Evolutionary conservation across 2,329 filamentous ascomycete genomes (phyloP).

Genomic region (Aspergillus sp.): DNA sequence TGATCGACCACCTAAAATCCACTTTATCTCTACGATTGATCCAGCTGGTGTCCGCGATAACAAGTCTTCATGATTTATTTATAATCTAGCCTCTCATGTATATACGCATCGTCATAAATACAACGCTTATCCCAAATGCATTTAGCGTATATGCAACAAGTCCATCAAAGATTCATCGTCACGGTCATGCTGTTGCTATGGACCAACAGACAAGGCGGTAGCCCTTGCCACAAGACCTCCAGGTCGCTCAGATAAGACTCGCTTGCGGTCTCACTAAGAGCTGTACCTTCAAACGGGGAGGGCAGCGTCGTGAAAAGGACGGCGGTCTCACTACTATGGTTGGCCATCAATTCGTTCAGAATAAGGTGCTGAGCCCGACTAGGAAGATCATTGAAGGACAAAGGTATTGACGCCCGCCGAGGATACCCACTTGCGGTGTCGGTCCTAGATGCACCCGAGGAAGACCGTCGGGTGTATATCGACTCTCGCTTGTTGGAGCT

Average conservation of each 20-base stretch:
- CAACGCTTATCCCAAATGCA: no score
- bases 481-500: slow-evolving; percentile 27
- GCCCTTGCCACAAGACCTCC: slow-evolving; percentile 71
- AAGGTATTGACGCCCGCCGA: slow-evolving; percentile 61
- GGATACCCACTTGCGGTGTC: slow-evolving; percentile 47
- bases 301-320: slow-evolving; percentile 82
- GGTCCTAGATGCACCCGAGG: slow-evolving; percentile 19
- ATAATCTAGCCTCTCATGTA: no score
- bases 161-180: slow-evolving; percentile 47
- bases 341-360: slow-evolving; percentile 76
- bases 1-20: no score
- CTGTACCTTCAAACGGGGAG: slow-evolving; percentile 74
- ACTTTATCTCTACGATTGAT: no score
- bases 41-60: no score
- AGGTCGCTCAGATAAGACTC: slow-evolving; percentile 73
- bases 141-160: no score
- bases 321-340: slow-evolving; percentile 66
- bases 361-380: slow-evolving; percentile 83
- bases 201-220: slow-evolving; percentile 75
- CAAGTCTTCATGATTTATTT: no score
- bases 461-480: slow-evolving; percentile 36
- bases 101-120: no score
- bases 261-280: slow-evolving; percentile 66
- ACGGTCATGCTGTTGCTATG: slow-evolving; percentile 90
- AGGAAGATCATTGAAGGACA: slow-evolving; percentile 84